These are phyloP conservation scores for Malania oleifera DNA, from an alignment of 164 flowering plant genomes.

Conservation along the genomic window DNA sequence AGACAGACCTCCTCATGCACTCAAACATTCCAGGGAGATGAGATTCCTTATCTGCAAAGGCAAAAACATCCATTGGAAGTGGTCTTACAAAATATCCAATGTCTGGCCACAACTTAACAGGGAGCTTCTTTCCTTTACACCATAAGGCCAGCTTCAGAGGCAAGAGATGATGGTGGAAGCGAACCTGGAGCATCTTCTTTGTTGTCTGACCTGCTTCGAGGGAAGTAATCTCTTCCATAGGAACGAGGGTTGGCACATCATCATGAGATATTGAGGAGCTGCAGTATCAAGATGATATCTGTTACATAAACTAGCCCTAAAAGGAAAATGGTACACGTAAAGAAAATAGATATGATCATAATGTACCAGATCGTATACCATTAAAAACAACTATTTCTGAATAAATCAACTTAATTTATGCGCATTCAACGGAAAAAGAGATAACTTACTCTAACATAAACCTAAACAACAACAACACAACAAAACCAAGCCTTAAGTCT, in stretches of 20 bases:
- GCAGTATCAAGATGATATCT: constrained; percentile 23
- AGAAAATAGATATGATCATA: no score
- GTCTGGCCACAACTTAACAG: constrained; percentile 86
- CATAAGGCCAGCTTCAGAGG: constrained; percentile 68
- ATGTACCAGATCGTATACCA: no score
- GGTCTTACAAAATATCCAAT: constrained; percentile 91
- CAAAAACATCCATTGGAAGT: constrained; percentile 54
- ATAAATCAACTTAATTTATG: no score
- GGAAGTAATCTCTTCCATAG: constrained; percentile 61
- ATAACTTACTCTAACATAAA: no score
- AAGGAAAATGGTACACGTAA: not conserved
- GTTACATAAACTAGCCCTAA: not conserved
- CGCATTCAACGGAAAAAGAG: no score
- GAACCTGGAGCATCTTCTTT: constrained; percentile 53
- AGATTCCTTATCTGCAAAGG: constrained; percentile 56
- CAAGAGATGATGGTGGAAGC: constrained; percentile 82
- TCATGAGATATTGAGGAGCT: constrained; percentile 32
- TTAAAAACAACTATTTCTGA: no score
- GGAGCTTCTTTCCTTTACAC: constrained; percentile 50
- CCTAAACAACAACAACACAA: no score
- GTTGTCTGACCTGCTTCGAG: constrained; percentile 61
- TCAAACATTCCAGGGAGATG: constrained; percentile 91
- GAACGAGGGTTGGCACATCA: constrained; percentile 50
- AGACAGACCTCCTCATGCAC: constrained; percentile 61
- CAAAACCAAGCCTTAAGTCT: no score